Evolutionary conservation across 495 filamentous ascomycete genomes (phyloP).

Genomic region (Neohortaea acidophila): DNA sequence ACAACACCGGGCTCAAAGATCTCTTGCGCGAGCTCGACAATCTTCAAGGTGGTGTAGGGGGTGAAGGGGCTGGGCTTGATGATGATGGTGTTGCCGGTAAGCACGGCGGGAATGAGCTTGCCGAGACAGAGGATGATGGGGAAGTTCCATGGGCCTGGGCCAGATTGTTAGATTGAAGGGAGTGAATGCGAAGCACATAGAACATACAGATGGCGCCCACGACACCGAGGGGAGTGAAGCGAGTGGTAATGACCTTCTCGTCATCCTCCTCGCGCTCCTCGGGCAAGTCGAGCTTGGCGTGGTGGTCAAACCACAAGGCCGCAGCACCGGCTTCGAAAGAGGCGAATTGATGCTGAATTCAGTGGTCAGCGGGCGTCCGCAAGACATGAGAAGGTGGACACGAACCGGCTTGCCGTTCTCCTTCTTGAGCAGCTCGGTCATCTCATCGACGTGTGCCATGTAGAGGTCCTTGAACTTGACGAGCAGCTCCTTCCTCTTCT

Average conservation of each 20-base stretch:
- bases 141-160: conserved; percentile 34
- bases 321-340: conserved; percentile 13
- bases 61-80: conserved; percentile 46
- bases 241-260: conserved; percentile 23
- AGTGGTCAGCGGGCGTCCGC: neutral
- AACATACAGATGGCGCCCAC: conserved; percentile 29
- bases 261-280: conserved; percentile 28
- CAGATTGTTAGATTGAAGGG: neutral
- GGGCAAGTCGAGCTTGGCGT: conserved; percentile 24
- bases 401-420: conserved; percentile 45
- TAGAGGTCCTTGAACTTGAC: conserved; percentile 38
- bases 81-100: conserved; percentile 48
- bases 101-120: conserved; percentile 25
- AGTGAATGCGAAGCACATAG: conserved; percentile 26
- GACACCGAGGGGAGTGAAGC: conserved; percentile 24
- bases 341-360: conserved; percentile 12
- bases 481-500: conserved; percentile 42
- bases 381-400: neutral
- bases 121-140: conserved; percentile 19
- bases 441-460: conserved; percentile 29
- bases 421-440: conserved; percentile 36
- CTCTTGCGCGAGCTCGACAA: conserved; percentile 43
- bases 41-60: conserved; percentile 50
- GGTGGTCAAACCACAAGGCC: conserved; percentile 13
- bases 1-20: conserved; percentile 53